These are phyloP conservation scores for Aspergillus sclerotioniger DNA, from an alignment of 495 filamentous ascomycete genomes.

Conservation along the genomic window DNA sequence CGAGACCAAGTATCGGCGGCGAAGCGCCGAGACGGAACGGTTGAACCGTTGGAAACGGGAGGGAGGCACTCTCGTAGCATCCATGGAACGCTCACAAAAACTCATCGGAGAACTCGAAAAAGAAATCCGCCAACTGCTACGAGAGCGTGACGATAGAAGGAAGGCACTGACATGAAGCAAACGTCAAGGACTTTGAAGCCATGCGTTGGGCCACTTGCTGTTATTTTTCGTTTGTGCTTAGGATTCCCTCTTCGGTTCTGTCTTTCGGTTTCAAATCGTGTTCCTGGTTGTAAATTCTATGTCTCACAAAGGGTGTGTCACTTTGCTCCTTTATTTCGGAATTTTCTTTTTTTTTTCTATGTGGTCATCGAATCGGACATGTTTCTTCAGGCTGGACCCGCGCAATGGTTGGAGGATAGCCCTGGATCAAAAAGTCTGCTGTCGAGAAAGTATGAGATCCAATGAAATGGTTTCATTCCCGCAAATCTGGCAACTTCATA, in stretches of 20 bases:
- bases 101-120: slow-evolving; percentile 59
- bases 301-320: slow-evolving; percentile 32
- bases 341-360: slow-evolving; percentile 5
- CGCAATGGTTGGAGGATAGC: slow-evolving; percentile 28
- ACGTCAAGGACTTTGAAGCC: background rate
- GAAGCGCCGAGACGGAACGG: slow-evolving; percentile 70
- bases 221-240: slow-evolving; percentile 17
- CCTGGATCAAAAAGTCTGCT: slow-evolving; percentile 13
- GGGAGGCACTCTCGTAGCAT: slow-evolving; percentile 65
- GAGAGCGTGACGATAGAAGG: slow-evolving; percentile 39
- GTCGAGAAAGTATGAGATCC: slow-evolving; percentile 26
- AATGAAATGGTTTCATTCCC: slow-evolving; percentile 26
- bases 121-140: slow-evolving; percentile 58
- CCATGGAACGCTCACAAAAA: slow-evolving; percentile 72
- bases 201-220: slow-evolving; percentile 19
- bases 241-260: slow-evolving; percentile 22
- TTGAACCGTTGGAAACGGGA: slow-evolving; percentile 80
- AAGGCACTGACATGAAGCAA: slow-evolving; percentile 31
- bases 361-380: slow-evolving; percentile 29
- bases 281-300: slow-evolving; percentile 26
- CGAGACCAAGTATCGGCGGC: slow-evolving; percentile 78
- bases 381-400: slow-evolving; percentile 30
- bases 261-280: slow-evolving; percentile 17
- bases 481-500: slow-evolving; percentile 12
- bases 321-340: background rate